Evolutionary conservation across 495 filamentous ascomycete genomes (phyloP), one percentile per base, ranked within the genome.

Genomic region (Penicillium robsamsonii): DNA sequence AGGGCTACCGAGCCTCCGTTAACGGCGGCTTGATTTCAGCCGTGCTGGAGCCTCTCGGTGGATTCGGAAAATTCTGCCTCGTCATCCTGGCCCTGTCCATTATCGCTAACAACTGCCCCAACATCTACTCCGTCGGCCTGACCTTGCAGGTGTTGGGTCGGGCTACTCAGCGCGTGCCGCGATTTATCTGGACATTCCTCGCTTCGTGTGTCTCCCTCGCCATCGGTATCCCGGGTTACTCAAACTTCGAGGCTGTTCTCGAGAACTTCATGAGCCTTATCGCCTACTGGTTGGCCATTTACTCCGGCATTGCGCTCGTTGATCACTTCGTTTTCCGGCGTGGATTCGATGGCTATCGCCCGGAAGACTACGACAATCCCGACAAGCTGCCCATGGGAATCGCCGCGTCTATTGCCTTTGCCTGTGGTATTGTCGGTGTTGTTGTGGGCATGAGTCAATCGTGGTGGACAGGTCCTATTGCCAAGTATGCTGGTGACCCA

Each of bases 101-200:
- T 66, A 82, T 92, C 60, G 87, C 88, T 54, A 93, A 88, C 76
- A 92, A 92, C 75, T 91, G 86, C 73, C 90, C 93, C n/a, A 91
- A 88, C 75, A 87, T 91, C 62, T 96, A 96, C 77, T 90, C 88
- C 37, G 84, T 94, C 42, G 82, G 82, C 3, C 79, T 95, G 24
- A 86, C 86, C 30, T 77, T 93, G 46, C 89, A 93, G 68, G 80
- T 91, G 11, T 67, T 95, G 30, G 81, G 80, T 18, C 79, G 79
- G 40, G 79, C 75, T 65, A 84, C 85, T 13, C 84, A 85, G 66
- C 76, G 75, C 42, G 82, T 95, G 5, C 90, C 90, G 17, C 84
- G 90, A 5, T 92, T 90, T 68, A 58, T 92, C 53, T 94, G 87
- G 88, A 87, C 84, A 0, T 76, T 87, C 52, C 56, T 90, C 29